Base-by-base conservation (phyloP, 129 eudicot species). In the Pseudognaphalium luteoalbum region DNA sequence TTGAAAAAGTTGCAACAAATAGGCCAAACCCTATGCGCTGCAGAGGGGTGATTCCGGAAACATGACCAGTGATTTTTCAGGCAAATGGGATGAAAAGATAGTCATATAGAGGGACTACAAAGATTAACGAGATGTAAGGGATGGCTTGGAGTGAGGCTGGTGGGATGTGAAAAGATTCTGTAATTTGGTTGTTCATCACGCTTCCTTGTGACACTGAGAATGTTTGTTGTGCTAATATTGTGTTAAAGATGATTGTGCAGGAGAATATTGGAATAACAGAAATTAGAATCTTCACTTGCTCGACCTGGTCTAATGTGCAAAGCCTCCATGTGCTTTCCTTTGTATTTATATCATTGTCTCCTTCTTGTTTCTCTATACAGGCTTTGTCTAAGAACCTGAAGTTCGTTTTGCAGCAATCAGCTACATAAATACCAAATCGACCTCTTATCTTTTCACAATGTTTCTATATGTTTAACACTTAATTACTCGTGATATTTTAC, bases 141-240 rank as follows among this genome's bases (percentile, higher is more conserved):
- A 94, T 91, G 82, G 96, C 81, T 80, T 94, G 98, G 22, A 94
- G 91, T 7, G 98, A 88, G 15, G 98, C 98, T 16, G 98, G 93
- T 11, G 98, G 97, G 63, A 94, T 82, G 73, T 77, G 87, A 86
- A 94, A 87, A 19, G 86, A 81, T 59, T 81, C 74, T 7, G 87
- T 86, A 61, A 91, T 78, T 35, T 78, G 35, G 30, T 88, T 87
- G 86, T 94, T 84, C 98, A 94, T 94, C 17, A 83, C 68, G 76
- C 87, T 86, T 76, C 92, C 98, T 86, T 94, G 97, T 80, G 91
- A 93, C 39, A 94, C 98, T 35, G 96, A 91, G 84, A 94, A 94
- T 21, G 98, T 94, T 72, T 94, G 98, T 58, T 94, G 98, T 3
- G 98, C 97, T 34, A 94, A 72, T 9, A 81, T 88, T 12, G 97